These are phyloP conservation scores for Curvularia lunata DNA, from an alignment of 2,329 filamentous ascomycete species.

Conservation along the genomic window DNA sequence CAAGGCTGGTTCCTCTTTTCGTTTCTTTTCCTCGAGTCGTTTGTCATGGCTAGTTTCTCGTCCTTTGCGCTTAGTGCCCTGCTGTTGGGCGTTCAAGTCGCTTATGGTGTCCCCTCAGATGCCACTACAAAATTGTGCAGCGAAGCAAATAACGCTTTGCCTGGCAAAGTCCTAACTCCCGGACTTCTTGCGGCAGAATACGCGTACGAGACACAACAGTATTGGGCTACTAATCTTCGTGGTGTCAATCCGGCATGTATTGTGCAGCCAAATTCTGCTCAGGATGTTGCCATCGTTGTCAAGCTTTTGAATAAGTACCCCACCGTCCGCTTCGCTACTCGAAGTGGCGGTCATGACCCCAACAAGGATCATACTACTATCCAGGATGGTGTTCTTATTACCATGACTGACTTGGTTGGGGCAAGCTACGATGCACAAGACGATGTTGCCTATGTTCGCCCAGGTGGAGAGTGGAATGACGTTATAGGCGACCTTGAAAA, in stretches of 20 bases:
- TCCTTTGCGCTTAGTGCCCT: slow-evolving; percentile 12
- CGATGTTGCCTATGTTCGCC: slow-evolving; percentile 48
- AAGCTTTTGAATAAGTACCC: slow-evolving; percentile 33
- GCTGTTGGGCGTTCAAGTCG: slow-evolving; percentile 12
- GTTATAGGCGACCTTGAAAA: slow-evolving; percentile 46
- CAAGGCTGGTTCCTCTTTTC: neutral
- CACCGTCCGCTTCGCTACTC: slow-evolving; percentile 33
- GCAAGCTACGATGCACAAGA: slow-evolving; percentile 45
- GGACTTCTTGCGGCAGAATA: slow-evolving; percentile 28
- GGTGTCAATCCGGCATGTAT: slow-evolving; percentile 35
- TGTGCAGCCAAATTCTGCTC: slow-evolving; percentile 29
- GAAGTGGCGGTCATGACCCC: slow-evolving; percentile 48
- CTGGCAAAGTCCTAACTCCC: slow-evolving; percentile 27
- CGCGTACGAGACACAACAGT: slow-evolving; percentile 27
- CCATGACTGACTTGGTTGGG: slow-evolving; percentile 44
- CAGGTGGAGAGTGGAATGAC: slow-evolving; percentile 52
- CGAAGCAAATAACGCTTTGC: slow-evolving; percentile 27
- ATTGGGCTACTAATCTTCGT: slow-evolving; percentile 30
- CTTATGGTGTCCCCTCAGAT: slow-evolving; percentile 21
- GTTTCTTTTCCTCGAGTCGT: neutral
- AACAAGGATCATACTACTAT: slow-evolving; percentile 47
- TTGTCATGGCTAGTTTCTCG: slow-evolving; percentile 11
- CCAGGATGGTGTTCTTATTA: slow-evolving; percentile 49
- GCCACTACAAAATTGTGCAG: slow-evolving; percentile 27
- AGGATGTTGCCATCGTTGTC: slow-evolving; percentile 34